Base-by-base conservation (phyloP, 345 rosid species). In the Dipteronia dyeriana region DNA sequence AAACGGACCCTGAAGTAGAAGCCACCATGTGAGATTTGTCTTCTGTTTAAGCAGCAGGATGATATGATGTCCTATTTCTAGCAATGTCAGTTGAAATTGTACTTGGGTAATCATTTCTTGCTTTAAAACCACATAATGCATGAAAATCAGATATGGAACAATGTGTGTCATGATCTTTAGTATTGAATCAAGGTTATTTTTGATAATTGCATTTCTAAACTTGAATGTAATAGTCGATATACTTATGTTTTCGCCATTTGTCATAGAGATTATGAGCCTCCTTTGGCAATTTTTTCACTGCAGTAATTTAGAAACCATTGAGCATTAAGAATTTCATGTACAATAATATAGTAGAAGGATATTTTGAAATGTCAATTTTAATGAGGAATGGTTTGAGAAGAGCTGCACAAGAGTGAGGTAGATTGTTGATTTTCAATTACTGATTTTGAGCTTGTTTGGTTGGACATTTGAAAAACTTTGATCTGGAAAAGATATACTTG, bases 1-100 rank as follows among this genome's bases (percentile, higher is more conserved):
- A 87, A 78, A 82, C 89, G 25, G 94, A 92, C 68, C 89, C 89
- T 1, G 94, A 90, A 72, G 89, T 93, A 49, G 97, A 90, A 88
- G 91, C 91, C 71, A 84, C 88, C 11, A 79, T 86, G 75, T 90
- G 75, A 85, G 76, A 62, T 43, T 38, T 59, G 34, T 26, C 38
- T 68, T 22, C 26, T 74, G 13, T n/a, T 71, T 43, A 43, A 23
- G 60, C 2, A 19, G 57, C 6, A 34, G 4, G 38, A 34, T 5
- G 38, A 34, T 47, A 22, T 31, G 26, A 54, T 56, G 25, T 75
- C 59, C 38, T 1, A 54, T 49, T 23, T 54, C 54, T 39, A 23
- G 59, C 14, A 49, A 66, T 66, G 1, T 22, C 53, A 14, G 14
- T 54, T 65, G 68, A 29, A 65, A 10, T 34, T 66, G 53, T 13